A percentile compares a stretch with the other conserved stretches of the same genome.
These are phyloP conservation scores for Sordariomycetes sp. DNA, from an alignment of 2,329 filamentous ascomycete genomes.

Conservation along the genomic window DNA sequence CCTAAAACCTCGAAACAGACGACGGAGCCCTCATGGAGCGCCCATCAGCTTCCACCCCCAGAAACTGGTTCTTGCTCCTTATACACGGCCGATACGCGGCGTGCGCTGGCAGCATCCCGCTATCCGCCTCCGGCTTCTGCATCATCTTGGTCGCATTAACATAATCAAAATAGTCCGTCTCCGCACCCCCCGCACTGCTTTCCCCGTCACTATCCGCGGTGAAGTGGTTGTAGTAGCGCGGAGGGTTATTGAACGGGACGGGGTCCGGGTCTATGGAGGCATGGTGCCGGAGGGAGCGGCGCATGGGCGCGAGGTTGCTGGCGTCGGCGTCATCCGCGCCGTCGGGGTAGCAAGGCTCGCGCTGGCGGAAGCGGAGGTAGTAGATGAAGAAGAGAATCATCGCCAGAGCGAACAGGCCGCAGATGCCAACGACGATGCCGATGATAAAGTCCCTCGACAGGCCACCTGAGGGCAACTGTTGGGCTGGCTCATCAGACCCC, in stretches of 20 bases:
- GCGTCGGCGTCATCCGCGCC: conserved; percentile 8
- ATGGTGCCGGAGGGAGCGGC: background rate
- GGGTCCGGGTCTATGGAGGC: background rate
- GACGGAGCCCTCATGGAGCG: background rate
- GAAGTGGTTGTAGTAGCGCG: background rate
- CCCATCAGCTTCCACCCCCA: background rate
- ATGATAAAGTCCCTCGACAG: conserved; percentile 36
- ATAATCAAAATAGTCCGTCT: background rate
- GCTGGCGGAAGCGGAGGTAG: conserved; percentile 21
- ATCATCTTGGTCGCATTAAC: background rate
- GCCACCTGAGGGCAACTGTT: background rate
- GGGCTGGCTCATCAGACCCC: conserved; percentile 19
- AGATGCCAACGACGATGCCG: conserved; percentile 33
- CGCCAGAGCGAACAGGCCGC: conserved; percentile 25
- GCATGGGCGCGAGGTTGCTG: background rate
- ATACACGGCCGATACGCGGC: background rate
- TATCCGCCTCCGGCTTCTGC: background rate
- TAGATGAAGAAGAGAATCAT: conserved; percentile 28
- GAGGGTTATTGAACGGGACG: background rate
- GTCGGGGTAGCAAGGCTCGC: conserved; percentile 13
- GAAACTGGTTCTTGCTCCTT: background rate
- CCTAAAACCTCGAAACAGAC: background rate
- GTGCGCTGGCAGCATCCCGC: background rate
- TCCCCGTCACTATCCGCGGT: background rate
- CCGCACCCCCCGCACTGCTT: background rate